phyloP scores from a whole-genome alignment of 371 early-diverging fungal genomes.

The Lichtheimia hyalospora region DNA sequence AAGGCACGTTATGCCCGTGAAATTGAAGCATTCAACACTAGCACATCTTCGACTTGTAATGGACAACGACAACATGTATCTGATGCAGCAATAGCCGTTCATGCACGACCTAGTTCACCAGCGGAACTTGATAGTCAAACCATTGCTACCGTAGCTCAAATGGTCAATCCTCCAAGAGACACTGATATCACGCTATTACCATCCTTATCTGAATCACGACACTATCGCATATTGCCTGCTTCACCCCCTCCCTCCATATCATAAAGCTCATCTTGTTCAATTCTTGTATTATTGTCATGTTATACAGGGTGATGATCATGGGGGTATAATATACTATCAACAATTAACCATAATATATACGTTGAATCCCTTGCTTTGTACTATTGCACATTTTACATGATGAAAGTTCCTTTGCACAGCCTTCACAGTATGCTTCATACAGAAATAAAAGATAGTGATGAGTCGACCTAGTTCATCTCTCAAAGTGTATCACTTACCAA shows the following conservation, averaged over 20 bases:
- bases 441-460: neutral
- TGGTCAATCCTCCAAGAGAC: slow-evolving; percentile 19
- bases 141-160: slow-evolving; percentile 28
- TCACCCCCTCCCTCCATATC: neutral
- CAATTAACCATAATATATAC: slow-evolving; percentile 6
- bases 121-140: slow-evolving; percentile 23
- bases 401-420: neutral
- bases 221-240: slow-evolving; percentile 11
- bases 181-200: neutral
- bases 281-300: neutral
- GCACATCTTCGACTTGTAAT: neutral
- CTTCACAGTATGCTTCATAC: slow-evolving; percentile 2
- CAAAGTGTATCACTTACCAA: slow-evolving; percentile 26
- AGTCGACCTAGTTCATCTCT: no score
- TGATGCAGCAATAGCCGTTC: neutral
- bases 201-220: slow-evolving; percentile 1
- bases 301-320: neutral
- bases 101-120: slow-evolving; percentile 2
- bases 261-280: neutral
- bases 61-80: no score
- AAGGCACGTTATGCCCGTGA: slow-evolving; percentile 76
- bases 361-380: slow-evolving; percentile 5
- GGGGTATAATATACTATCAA: no score
- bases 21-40: slow-evolving; percentile 38
- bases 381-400: neutral